Conservation (phyloP, 2,329 filamentous ascomycete genomes). For the Seiridium cupressi region DNA sequence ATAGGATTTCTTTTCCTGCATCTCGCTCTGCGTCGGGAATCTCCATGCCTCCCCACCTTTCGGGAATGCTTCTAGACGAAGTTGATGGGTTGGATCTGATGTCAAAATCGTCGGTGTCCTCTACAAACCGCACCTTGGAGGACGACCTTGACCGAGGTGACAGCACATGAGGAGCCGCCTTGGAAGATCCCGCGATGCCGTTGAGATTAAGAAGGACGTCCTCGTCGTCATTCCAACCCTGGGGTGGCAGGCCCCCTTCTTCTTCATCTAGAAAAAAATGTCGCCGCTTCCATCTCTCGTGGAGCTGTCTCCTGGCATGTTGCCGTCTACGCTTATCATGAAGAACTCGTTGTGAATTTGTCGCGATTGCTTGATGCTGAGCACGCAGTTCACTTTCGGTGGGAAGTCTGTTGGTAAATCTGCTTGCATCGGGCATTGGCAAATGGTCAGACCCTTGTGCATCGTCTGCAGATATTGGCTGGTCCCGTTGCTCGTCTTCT, state of each 20-base stretch:
- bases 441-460: conserved; percentile 10
- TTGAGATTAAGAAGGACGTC: conserved; percentile 47
- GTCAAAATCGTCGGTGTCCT: conserved; percentile 69
- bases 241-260: conserved; percentile 67
- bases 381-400: conserved; percentile 37
- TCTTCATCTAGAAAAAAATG: conserved; percentile 85
- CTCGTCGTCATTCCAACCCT: conserved; percentile 61
- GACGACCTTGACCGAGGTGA: conserved; percentile 68
- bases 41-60: conserved; percentile 76
- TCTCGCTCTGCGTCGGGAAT: conserved; percentile 79
- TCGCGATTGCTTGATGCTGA: conserved; percentile 30
- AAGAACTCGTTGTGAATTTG: conserved; percentile 32
- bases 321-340: conserved; percentile 37
- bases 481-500: neutral
- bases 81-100: conserved; percentile 67
- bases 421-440: conserved; percentile 22
- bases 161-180: conserved; percentile 33
- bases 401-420: conserved; percentile 28
- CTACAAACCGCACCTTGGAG: conserved; percentile 75
- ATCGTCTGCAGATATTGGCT: conserved; percentile 9
- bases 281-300: conserved; percentile 73
- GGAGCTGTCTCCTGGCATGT: conserved; percentile 50
- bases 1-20: conserved; percentile 83
- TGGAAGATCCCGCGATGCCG: conserved; percentile 41
- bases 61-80: conserved; percentile 69